phyloP scores from a whole-genome alignment of 2,329 filamentous ascomycete genomes.

The Venturia carpophila region DNA sequence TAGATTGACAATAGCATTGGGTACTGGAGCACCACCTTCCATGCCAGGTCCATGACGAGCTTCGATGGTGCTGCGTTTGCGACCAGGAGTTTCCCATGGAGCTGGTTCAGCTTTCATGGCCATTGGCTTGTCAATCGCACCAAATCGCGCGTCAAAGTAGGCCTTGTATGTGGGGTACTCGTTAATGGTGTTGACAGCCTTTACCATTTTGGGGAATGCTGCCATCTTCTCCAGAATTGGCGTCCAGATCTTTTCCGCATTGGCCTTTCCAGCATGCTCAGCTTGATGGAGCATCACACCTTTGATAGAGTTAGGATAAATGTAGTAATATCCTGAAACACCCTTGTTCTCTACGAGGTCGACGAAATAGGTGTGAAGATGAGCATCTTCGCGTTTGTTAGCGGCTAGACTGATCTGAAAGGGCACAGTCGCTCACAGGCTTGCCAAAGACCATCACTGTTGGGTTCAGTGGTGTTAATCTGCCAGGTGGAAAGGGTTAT shows the following conservation, averaged over 20 bases:
- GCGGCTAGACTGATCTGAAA: neutral
- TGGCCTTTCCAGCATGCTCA: neutral
- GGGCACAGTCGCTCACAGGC: neutral
- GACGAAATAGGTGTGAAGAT: constrained; percentile 14
- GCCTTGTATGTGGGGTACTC: constrained; percentile 16
- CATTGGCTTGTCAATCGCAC: neutral
- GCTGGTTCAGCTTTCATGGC: neutral
- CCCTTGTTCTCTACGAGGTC: constrained; percentile 16
- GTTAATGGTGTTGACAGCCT: neutral
- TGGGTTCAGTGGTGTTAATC: constrained; percentile 11
- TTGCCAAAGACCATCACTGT: neutral
- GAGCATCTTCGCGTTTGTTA: constrained; percentile 1
- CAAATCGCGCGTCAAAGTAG: constrained; percentile 16
- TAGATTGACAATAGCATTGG: neutral
- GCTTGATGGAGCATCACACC: neutral
- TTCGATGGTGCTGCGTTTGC: neutral
- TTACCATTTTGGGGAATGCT: neutral
- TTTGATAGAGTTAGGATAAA: constrained; percentile 8
- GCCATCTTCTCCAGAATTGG: constrained; percentile 17
- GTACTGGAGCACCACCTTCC: neutral
- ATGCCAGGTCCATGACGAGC: constrained; percentile 12
- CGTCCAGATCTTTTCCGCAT: constrained; percentile 11
- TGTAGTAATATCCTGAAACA: constrained; percentile 12
- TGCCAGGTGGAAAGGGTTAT: neutral
- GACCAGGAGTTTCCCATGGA: constrained; percentile 18